Conservation (phyloP, 371 early-diverging fungal genomes). For the Mortierella sp. region DNA sequence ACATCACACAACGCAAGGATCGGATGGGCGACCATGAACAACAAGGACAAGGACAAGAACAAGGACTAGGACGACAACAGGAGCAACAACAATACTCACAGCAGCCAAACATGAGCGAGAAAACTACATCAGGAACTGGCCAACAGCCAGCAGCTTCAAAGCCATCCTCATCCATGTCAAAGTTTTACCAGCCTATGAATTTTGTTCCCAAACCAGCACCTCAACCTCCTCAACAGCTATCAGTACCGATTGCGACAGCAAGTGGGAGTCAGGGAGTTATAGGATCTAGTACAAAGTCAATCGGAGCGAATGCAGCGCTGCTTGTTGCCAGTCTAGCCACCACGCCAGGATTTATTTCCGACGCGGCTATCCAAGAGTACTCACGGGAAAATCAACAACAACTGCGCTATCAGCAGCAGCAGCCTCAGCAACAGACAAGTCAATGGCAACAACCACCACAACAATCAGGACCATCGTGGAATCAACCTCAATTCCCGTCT, state of each 20-base stretch:
- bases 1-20: constrained; percentile 3
- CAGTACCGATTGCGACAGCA: background rate
- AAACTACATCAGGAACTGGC: background rate
- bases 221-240: background rate
- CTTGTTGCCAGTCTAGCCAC: constrained; percentile 39
- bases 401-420: constrained; percentile 7
- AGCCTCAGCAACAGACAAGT: constrained; percentile 11
- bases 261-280: background rate
- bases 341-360: constrained; percentile 45
- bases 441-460: constrained; percentile 10
- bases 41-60: background rate
- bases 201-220: background rate
- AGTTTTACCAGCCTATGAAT: constrained; percentile 54
- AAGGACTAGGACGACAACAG: background rate
- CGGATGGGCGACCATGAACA: constrained; percentile 12
- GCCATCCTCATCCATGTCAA: constrained; percentile 40
- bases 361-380: constrained; percentile 39
- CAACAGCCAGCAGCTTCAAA: background rate
- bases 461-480: background rate
- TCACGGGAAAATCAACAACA: constrained; percentile 15
- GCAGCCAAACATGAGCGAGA: background rate
- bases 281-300: constrained; percentile 4
- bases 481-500: background rate
- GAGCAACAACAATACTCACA: background rate
- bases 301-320: constrained; percentile 35